phyloP scores from a whole-genome alignment of 2,329 filamentous ascomycete species.

The Ciborinia camelliae region DNA sequence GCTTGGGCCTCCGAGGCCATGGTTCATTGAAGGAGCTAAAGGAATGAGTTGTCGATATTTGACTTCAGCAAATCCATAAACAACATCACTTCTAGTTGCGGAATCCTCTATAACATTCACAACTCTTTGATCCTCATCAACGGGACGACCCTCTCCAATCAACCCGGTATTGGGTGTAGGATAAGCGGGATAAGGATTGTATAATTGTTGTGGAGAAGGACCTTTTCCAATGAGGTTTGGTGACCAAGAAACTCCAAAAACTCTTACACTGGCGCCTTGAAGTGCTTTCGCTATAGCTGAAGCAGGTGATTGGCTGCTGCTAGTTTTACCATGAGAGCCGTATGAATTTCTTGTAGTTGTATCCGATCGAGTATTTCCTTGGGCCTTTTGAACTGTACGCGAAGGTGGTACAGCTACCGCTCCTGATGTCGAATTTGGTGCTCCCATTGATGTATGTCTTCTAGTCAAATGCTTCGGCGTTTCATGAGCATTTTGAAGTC shows the following conservation, averaged over 20 bases:
- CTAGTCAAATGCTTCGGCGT: conserved; percentile 54
- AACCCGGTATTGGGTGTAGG: conserved; percentile 65
- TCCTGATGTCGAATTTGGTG: conserved; percentile 64
- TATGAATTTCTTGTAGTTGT: conserved; percentile 70
- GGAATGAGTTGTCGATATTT: conserved; percentile 98
- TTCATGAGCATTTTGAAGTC: conserved; percentile 41
- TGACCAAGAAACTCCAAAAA: conserved; percentile 69
- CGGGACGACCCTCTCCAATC: conserved; percentile 62
- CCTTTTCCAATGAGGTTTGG: conserved; percentile 59
- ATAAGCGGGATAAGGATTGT: conserved; percentile 81
- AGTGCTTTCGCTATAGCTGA: conserved; percentile 94
- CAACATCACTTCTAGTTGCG: conserved; percentile 89
- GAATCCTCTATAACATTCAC: conserved; percentile 86
- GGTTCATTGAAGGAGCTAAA: conserved; percentile 72
- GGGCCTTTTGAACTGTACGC: conserved; percentile 69
- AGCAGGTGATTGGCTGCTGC: conserved; percentile 64
- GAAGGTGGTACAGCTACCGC: conserved; percentile 65
- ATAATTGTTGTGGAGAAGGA: conserved; percentile 69
- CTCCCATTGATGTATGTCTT: conserved; percentile 73
- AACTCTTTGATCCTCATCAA: conserved; percentile 77
- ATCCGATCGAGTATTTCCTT: conserved; percentile 60
- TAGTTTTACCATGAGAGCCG: conserved; percentile 54
- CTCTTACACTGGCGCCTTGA: conserved; percentile 78
- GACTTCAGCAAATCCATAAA: conserved; percentile 96
- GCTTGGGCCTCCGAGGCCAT: conserved; percentile 62